A percentile compares a stretch with the other conserved stretches of the same genome.
phyloP scores from a whole-genome alignment of 805 yeast species.

The Pichia kluyveri region DNA sequence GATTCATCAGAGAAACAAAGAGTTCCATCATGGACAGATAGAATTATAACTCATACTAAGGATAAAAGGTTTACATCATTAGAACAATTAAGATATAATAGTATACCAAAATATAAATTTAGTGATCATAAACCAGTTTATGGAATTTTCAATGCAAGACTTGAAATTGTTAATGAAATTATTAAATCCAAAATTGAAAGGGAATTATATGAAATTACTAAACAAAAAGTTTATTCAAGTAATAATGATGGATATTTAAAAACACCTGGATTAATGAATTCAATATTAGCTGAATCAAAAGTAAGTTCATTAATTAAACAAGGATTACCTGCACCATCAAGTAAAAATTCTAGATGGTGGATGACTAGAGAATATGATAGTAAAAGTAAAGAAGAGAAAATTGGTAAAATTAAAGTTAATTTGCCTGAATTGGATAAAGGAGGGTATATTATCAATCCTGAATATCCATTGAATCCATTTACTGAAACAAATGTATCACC shows the following conservation, averaged over 20 bases:
- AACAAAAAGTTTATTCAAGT: conserved; percentile 32
- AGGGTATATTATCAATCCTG: conserved; percentile 53
- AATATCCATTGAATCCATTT: conserved; percentile 67
- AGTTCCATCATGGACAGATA: conserved; percentile 96
- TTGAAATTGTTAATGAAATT: conserved; percentile 56
- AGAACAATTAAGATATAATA: conserved; percentile 50
- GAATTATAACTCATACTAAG: conserved; percentile 55
- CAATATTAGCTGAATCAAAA: conserved; percentile 8
- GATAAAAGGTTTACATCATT: conserved; percentile 43
- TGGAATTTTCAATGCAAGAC: conserved; percentile 56
- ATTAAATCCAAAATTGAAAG: conserved; percentile 40
- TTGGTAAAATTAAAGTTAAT: conserved; percentile 51
- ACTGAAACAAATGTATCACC: conserved; percentile 41
- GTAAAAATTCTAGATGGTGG: conserved; percentile 74
- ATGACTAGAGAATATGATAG: conserved; percentile 53
- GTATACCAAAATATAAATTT: conserved; percentile 47
- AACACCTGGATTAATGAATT: conserved; percentile 4
- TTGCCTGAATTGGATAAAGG: conserved; percentile 39
- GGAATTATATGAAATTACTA: conserved; percentile 46
- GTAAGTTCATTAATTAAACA: conserved; percentile 19
- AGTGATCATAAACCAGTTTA: conserved; percentile 91
- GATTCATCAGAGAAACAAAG: conserved; percentile 90
- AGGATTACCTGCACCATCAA: conserved; percentile 79
- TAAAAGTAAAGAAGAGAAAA: conserved; percentile 2
- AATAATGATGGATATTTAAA: conserved; percentile 19